Evolutionary conservation across 768 basidiomycete species (phyloP), one percentile per base, ranked within the genome.

Genomic region (Hygrophoropsis aurantiaca): DNA sequence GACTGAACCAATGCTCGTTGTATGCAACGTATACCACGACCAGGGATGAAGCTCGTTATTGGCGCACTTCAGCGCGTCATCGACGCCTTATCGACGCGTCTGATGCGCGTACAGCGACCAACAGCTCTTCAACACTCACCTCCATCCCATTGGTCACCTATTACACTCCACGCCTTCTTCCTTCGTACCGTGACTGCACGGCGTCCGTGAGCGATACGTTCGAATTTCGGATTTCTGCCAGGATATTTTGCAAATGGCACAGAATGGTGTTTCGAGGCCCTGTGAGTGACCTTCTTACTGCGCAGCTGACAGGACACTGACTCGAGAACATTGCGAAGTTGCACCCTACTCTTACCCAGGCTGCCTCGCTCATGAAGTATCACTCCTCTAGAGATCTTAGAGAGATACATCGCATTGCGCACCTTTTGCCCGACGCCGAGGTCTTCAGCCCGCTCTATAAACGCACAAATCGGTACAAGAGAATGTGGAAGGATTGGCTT

Each of bases 191-290:
- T 8, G 57, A 58, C 15, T 42, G 20, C n/a, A 8, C 8, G 47
- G 16, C 47, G 35, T 27, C 46, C 36, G n/a, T 11, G 25, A 26
- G 40, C 38, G 10, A 42, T 40, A n/a, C 40, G 40, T 3, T 10
- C 8, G 65, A 60, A 33, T 59, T 62, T 35, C 46, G 58, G 20
- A 49, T 75, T 26, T 62, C 73, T 2, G 57, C 68, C 9, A 62
- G 50, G 35, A 58, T 57, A 9, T 70, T 71, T 49, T 74, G 69
- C 47, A 77, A 76, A 52, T 77, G 74, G 76, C 73, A 77, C 44
- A 58, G 68, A 10, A 72, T 77, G 69, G 72, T 74, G 19, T 74
- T 70, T 42, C 67, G 54, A 16, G 61, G 66, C 15, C 51, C 69
- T 54, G 76, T 77, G 46, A 56, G 73, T 55, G n/a, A 11, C n/a